phyloP scores from a whole-genome alignment of 1,139 yeast genomes.

The Protomyces arabidopsidicola region DNA sequence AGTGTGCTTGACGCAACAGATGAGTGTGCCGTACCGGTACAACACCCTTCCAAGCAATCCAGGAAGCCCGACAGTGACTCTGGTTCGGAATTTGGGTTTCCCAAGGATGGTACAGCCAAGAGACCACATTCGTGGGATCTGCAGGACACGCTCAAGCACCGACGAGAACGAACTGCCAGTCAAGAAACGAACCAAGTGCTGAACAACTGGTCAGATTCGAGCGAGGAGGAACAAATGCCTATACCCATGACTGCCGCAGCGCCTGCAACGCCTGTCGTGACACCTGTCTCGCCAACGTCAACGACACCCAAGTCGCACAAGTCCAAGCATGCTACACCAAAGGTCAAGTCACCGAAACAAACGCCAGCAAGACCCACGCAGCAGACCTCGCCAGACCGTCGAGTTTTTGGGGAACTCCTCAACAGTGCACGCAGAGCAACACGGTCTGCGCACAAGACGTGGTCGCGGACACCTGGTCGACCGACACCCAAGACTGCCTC shows the following conservation, averaged over 20 bases:
- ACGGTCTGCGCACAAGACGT: not conserved
- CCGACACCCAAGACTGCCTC: not conserved
- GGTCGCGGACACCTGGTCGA: not conserved
- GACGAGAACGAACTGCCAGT: not conserved
- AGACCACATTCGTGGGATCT: not conserved
- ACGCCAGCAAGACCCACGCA: not conserved
- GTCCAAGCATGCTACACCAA: not conserved
- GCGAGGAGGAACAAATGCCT: not conserved
- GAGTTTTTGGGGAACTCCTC: not conserved
- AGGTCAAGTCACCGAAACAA: not conserved
- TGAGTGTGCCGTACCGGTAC: not conserved
- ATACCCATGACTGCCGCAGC: not conserved
- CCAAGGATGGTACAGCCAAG: not conserved
- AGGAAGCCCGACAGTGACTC: not conserved
- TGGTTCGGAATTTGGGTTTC: not conserved
- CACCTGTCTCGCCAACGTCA: not conserved
- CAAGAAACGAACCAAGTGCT: not conserved
- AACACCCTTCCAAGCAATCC: not conserved
- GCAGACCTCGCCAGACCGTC: not conserved
- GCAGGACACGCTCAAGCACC: not conserved
- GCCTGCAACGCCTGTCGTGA: not conserved
- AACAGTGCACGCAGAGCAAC: not conserved
- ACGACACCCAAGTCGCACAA: not conserved
- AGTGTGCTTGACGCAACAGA: not conserved
- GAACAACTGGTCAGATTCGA: not conserved